A percentile compares a stretch with the other conserved stretches of the same genome.
These are phyloP conservation scores for Allantophomopsis lycopodina DNA, from an alignment of 2,329 filamentous ascomycete species.

Conservation along the genomic window DNA sequence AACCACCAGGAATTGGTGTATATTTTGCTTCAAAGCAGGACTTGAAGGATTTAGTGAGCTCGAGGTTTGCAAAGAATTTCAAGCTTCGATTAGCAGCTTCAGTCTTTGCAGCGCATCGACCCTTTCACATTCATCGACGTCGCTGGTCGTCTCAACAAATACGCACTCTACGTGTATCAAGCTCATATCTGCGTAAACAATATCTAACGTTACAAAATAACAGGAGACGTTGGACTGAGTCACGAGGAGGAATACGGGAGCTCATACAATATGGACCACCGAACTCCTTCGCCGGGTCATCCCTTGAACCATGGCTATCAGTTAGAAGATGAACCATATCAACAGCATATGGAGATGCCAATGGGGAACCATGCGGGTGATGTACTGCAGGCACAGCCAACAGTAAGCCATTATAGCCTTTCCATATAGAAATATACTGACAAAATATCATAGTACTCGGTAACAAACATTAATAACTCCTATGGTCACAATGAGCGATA, in stretches of 20 bases:
- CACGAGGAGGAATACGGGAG: constrained; percentile 48
- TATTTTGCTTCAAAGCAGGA: no score
- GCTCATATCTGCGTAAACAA: neutral
- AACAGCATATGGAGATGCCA: constrained; percentile 52
- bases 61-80: neutral
- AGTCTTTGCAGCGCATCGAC: neutral
- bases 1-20: neutral
- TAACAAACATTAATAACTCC: constrained; percentile 50
- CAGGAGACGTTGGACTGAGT: constrained; percentile 10
- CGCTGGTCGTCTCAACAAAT: constrained; percentile 10
- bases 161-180: constrained; percentile 1
- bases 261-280: constrained; percentile 44
- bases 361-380: constrained; percentile 58
- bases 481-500: constrained; percentile 50
- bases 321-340: constrained; percentile 50
- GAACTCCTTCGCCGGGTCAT: constrained; percentile 66
- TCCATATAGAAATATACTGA: constrained; percentile 5
- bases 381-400: constrained; percentile 69
- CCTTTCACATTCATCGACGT: constrained; percentile 2
- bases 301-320: constrained; percentile 66
- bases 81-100: neutral
- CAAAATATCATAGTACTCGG: constrained; percentile 41
- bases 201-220: neutral
- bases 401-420: constrained; percentile 40
- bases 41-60: no score